Evolutionary conservation across 306 rosid species (phyloP).

Genomic region (Cicer cuneatum): DNA sequence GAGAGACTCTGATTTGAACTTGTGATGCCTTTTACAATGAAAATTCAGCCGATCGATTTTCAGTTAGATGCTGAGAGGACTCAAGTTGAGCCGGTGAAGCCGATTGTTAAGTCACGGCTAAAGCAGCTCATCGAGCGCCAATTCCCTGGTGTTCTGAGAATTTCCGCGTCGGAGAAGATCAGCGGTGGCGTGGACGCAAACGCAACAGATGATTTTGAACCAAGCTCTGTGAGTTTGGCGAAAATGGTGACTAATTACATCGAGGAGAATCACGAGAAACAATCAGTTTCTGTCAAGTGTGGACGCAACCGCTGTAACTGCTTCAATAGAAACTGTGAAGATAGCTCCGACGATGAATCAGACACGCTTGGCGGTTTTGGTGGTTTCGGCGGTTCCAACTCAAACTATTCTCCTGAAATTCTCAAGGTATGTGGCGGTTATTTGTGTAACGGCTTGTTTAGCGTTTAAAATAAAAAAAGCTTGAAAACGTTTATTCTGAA

Average conservation of each 20-base stretch:
- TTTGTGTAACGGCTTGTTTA: neutral
- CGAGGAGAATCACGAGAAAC: slow-evolving; percentile 77
- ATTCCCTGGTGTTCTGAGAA: slow-evolving; percentile 65
- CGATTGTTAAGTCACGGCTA: slow-evolving; percentile 72
- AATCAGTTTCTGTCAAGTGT: slow-evolving; percentile 47
- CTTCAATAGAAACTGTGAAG: slow-evolving; percentile 64
- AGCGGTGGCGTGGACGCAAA: slow-evolving; percentile 49
- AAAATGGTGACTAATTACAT: slow-evolving; percentile 89
- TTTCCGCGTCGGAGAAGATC: slow-evolving; percentile 54
- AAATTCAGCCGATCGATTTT: slow-evolving; percentile 82
- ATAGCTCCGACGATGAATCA: slow-evolving; percentile 67
- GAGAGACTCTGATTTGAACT: neutral
- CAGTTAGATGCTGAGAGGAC: slow-evolving; percentile 50
- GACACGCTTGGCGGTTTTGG: slow-evolving; percentile 41
- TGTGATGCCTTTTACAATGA: slow-evolving; percentile 68
- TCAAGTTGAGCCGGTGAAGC: slow-evolving; percentile 60
- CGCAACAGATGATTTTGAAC: slow-evolving; percentile 61
- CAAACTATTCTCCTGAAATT: slow-evolving; percentile 48
- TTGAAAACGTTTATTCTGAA: neutral
- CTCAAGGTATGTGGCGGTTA: slow-evolving; percentile 59
- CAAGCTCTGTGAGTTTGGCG: slow-evolving; percentile 74
- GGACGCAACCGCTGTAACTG: slow-evolving; percentile 75
- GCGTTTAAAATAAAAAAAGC: neutral
- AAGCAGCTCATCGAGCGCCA: slow-evolving; percentile 81
- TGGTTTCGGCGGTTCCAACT: slow-evolving; percentile 50